phyloP scores from a whole-genome alignment of 2,329 filamentous ascomycete species.

The Leptographium radiaticola region DNA sequence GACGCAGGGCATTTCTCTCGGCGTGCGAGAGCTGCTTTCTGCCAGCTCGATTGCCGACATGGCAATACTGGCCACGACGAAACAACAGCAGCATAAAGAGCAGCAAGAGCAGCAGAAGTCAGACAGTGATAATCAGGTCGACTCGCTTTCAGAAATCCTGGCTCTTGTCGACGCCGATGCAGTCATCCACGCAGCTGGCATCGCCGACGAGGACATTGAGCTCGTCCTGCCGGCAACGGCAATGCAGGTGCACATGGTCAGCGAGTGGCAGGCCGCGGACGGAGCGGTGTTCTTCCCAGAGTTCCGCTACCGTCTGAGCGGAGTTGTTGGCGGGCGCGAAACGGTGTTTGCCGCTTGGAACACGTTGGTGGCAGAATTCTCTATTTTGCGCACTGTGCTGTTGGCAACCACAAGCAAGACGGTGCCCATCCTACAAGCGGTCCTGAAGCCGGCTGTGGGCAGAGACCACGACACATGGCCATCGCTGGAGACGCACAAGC shows the following conservation, averaged over 20 bases:
- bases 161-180: slow-evolving; percentile 2
- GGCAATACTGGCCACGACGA: slow-evolving; percentile 20
- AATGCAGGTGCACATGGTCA: slow-evolving; percentile 72
- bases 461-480: neutral
- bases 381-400: slow-evolving; percentile 52
- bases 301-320: slow-evolving; percentile 48
- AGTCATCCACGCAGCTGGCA: slow-evolving; percentile 25
- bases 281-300: slow-evolving; percentile 60
- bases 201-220: slow-evolving; percentile 36
- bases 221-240: slow-evolving; percentile 54
- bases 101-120: neutral
- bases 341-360: slow-evolving; percentile 48
- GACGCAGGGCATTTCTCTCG: slow-evolving; percentile 40
- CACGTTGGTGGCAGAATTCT: slow-evolving; percentile 35
- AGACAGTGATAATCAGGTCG: neutral
- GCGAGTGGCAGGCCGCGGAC: slow-evolving; percentile 55
- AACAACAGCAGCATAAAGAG: neutral
- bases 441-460: slow-evolving; percentile 27
- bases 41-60: slow-evolving; percentile 54
- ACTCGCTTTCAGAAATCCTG: neutral
- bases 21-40: slow-evolving; percentile 58
- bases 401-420: slow-evolving; percentile 16
- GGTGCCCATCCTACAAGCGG: slow-evolving; percentile 49
- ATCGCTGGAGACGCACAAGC: neutral
- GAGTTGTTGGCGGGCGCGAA: slow-evolving; percentile 18